Evolutionary conservation across 2,329 filamentous ascomycete genomes (phyloP), one percentile per base, ranked within the genome.

Genomic region (Colletotrichum euphorbiae): DNA sequence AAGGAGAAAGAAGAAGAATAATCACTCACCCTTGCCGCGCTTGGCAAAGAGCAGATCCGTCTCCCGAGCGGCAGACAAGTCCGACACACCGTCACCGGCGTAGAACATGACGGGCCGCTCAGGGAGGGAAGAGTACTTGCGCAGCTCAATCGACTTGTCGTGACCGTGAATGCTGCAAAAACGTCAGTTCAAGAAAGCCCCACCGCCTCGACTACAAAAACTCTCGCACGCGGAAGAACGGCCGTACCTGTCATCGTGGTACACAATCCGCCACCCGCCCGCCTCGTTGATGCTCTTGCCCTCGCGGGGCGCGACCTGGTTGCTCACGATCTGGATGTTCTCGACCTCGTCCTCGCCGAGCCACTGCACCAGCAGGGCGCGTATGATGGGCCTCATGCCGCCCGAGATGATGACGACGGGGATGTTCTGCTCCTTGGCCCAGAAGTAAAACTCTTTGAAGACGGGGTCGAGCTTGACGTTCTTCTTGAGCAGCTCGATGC

Each of bases 21-120:
- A 24, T 7, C 12, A 51, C 85, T 74, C 82, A 93, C 92, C 93
- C 78, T 93, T 90, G 21, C 93, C 95, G 71, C 92, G 91, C 85
- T 98, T 98, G 60, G 95, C 95, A 76, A 98, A 98, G 40, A 98
- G 84, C 61, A 98, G 81, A 78, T 98, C 94, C 2, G 94, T 97
- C 84, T 98, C 94, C 73, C 91, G 90, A 3, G 96, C 95, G 8
- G 95, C 96, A 28, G 93, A 97, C 59, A 98, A 84, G 77, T 98
- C 95, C 3, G 93, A 97, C 4, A 98, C 93, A 55, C 95, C 95
- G 74, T 98, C 95, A 67, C 96, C 96, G 36, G 96, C 95, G 75
- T 99, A 99, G 79, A 98, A 93, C 81, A 98, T 88, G 43, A 89
- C 90, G 2, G 96, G 96, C 46, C 94, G 87, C 36, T 83, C 84